These are phyloP conservation scores for Dactylorhiza incarnata DNA, from an alignment of 106 monocot species.

Conservation along the genomic window DNA sequence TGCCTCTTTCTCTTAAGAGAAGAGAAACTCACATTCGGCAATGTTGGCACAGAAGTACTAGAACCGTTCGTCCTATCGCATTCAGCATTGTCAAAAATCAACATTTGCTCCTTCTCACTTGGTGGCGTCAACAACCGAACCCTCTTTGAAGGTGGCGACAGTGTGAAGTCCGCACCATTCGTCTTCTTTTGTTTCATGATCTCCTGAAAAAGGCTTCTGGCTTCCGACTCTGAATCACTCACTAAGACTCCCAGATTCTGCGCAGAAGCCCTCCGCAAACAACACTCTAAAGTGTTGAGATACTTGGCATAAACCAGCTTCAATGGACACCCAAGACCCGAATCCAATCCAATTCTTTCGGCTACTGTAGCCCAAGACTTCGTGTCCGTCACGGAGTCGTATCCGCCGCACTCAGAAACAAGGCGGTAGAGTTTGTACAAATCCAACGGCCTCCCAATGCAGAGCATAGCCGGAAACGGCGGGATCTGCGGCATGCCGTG, in stretches of 20 bases:
- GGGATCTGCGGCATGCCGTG: conserved; percentile 15
- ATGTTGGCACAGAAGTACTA: neutral
- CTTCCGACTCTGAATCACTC: conserved; percentile 2
- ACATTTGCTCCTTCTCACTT: conserved; percentile 1
- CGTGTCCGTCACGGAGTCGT: conserved; percentile 22
- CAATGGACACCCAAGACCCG: conserved; percentile 19
- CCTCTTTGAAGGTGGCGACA: conserved; percentile 12
- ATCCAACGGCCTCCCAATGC: conserved; percentile 42
- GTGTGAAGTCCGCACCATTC: neutral
- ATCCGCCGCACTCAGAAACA: conserved; percentile 39
- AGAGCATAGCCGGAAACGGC: conserved; percentile 40
- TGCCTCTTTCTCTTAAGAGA: conserved; percentile 48
- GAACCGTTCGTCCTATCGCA: neutral
- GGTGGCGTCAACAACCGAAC: conserved; percentile 32
- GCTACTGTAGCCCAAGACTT: conserved; percentile 36
- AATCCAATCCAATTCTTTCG: conserved; percentile 27
- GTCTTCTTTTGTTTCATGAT: conserved; percentile 10
- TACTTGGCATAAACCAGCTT: conserved; percentile 65
- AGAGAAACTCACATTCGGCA: conserved; percentile 5
- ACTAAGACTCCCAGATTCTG: conserved; percentile 9
- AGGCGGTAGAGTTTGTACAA: conserved; percentile 32
- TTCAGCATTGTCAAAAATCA: conserved; percentile 9
- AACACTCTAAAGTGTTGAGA: conserved; percentile 37
- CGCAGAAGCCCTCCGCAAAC: conserved; percentile 19
- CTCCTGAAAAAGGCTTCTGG: neutral